These are phyloP conservation scores for Mariannaea elegans DNA, from an alignment of 2,329 filamentous ascomycete species.

Conservation along the genomic window DNA sequence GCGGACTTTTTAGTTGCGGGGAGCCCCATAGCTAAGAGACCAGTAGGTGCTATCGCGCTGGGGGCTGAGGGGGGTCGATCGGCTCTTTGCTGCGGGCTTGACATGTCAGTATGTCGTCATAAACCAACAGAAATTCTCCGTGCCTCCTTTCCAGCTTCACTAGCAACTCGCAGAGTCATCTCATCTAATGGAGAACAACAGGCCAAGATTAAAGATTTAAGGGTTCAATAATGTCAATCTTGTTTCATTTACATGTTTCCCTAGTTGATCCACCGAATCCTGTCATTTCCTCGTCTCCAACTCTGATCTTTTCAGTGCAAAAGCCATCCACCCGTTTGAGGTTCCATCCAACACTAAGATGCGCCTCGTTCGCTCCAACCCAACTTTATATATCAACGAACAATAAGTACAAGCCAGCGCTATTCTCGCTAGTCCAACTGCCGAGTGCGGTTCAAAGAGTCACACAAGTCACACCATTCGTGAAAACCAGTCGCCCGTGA, in stretches of 20 bases:
- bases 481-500: slow-evolving; percentile 17
- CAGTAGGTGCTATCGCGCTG: background rate
- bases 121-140: background rate
- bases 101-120: slow-evolving; percentile 4
- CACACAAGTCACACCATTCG: slow-evolving; percentile 17
- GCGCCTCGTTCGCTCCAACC: background rate
- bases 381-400: background rate
- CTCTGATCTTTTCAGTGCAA: background rate
- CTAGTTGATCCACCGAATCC: background rate
- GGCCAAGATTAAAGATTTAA: background rate
- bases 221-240: background rate
- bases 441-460: background rate
- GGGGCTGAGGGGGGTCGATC: background rate
- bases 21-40: background rate
- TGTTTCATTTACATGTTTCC: background rate
- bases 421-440: background rate
- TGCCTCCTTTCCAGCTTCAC: background rate
- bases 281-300: background rate
- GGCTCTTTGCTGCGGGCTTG: background rate
- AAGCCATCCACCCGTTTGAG: too few relatives aligned
- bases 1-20: slow-evolving; percentile 3
- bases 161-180: background rate
- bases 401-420: background rate
- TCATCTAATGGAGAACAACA: background rate
- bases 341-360: too few relatives aligned